These are phyloP conservation scores for Cladosporium halotolerans DNA, from an alignment of 2,329 filamentous ascomycete species.

Conservation along the genomic window DNA sequence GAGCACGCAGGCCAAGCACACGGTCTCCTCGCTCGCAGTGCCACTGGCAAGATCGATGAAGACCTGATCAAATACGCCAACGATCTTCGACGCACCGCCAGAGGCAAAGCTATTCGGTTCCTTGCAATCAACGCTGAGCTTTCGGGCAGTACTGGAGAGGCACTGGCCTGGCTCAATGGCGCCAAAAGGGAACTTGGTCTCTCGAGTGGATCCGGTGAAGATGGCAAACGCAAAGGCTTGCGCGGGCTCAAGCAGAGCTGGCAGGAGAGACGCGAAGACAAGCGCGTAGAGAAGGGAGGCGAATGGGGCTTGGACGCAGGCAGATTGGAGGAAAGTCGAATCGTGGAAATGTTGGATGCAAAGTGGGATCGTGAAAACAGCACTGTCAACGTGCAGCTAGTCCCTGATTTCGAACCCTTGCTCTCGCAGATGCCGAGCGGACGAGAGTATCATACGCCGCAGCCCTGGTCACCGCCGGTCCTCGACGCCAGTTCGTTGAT, in stretches of 20 bases:
- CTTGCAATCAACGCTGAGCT: slow-evolving; percentile 85
- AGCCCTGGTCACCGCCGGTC: slow-evolving; percentile 58
- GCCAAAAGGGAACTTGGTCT: slow-evolving; percentile 70
- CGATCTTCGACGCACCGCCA: slow-evolving; percentile 66
- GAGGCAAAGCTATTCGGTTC: slow-evolving; percentile 83
- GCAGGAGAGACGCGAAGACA: slow-evolving; percentile 72
- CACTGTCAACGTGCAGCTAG: slow-evolving; percentile 75
- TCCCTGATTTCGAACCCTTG: slow-evolving; percentile 66
- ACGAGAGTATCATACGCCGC: slow-evolving; percentile 72
- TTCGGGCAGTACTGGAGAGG: slow-evolving; percentile 72
- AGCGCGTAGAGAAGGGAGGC: slow-evolving; percentile 64
- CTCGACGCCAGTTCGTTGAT: slow-evolving; percentile 59
- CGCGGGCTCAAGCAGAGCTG: slow-evolving; percentile 66
- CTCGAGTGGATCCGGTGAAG: slow-evolving; percentile 35
- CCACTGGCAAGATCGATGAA: slow-evolving; percentile 52
- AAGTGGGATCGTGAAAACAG: slow-evolving; percentile 95
- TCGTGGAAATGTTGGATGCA: slow-evolving; percentile 76
- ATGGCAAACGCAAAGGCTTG: slow-evolving; percentile 50
- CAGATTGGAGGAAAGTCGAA: slow-evolving; percentile 72
- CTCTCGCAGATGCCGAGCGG: slow-evolving; percentile 79
- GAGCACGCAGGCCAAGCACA: slow-evolving; percentile 76
- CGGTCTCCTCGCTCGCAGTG: slow-evolving; percentile 41
- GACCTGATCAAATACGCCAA: slow-evolving; percentile 67
- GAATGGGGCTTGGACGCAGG: slow-evolving; percentile 80
- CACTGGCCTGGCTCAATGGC: slow-evolving; percentile 78